These are phyloP conservation scores for Geopyxis carbonaria DNA, from an alignment of 495 filamentous ascomycete species.

Conservation along the genomic window DNA sequence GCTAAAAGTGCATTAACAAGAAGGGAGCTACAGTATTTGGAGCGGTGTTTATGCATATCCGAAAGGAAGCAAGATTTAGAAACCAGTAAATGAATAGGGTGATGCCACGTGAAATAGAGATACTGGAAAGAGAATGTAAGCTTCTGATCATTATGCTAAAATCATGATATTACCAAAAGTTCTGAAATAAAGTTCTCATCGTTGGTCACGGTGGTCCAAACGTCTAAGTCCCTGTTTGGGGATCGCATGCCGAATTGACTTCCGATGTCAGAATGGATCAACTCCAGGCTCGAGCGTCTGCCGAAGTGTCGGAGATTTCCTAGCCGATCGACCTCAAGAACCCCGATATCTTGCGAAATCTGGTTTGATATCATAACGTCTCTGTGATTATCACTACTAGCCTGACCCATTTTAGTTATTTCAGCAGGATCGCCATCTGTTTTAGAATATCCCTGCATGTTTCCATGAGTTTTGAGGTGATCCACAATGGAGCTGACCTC, in stretches of 20 bases:
- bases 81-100: slow-evolving; percentile 55
- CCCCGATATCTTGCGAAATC: slow-evolving; percentile 1
- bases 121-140: slow-evolving; percentile 16
- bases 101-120: slow-evolving; percentile 69
- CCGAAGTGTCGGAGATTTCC: slow-evolving; percentile 3
- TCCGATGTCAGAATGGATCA: background rate
- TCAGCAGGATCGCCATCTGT: no score
- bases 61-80: slow-evolving; percentile 54
- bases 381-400: no score
- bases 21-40: slow-evolving; percentile 52
- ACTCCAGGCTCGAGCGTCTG: background rate
- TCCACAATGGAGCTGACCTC: slow-evolving; percentile 31
- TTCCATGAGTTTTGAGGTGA: no score
- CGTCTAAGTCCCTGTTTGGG: no score
- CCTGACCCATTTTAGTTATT: no score
- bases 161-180: slow-evolving; percentile 33
- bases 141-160: no score
- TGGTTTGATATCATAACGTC: no score
- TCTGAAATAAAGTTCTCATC: slow-evolving; percentile 43
- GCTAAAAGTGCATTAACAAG: slow-evolving; percentile 62
- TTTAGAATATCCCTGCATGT: no score
- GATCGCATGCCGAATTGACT: background rate
- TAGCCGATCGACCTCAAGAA: background rate
- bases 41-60: slow-evolving; percentile 39
- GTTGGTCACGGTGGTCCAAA: slow-evolving; percentile 46